Evolutionary conservation across 805 yeast species (phyloP).

Genomic region (Metschnikowia anglica): DNA sequence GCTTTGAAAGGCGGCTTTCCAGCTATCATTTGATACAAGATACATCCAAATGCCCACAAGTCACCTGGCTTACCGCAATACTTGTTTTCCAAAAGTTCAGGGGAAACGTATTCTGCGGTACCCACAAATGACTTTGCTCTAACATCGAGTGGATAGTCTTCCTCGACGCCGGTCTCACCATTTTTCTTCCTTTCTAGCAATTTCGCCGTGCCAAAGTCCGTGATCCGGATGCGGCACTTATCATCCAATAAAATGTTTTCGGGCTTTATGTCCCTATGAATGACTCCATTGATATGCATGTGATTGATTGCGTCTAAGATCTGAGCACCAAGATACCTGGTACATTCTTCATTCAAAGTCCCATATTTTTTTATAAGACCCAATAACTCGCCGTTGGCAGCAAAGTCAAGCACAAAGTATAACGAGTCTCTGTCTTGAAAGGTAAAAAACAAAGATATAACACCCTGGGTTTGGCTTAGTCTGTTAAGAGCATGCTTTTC

Average conservation of each 20-base stretch:
- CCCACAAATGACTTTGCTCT: slow-evolving; percentile 83
- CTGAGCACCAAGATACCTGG: slow-evolving; percentile 69
- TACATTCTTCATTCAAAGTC: slow-evolving; percentile 68
- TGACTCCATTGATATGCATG: slow-evolving; percentile 72
- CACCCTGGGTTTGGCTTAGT: slow-evolving; percentile 58
- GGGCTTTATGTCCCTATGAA: slow-evolving; percentile 82
- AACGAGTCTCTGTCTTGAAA: slow-evolving; percentile 75
- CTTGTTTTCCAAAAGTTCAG: slow-evolving; percentile 72
- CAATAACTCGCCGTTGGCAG: slow-evolving; percentile 75
- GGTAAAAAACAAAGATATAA: slow-evolving; percentile 69
- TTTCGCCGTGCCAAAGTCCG: slow-evolving; percentile 86
- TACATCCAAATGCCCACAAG: slow-evolving; percentile 63
- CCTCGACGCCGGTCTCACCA: slow-evolving; percentile 32
- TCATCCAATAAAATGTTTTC: slow-evolving; percentile 71
- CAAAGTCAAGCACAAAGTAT: slow-evolving; percentile 76
- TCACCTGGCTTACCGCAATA: slow-evolving; percentile 63
- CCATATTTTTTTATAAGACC: slow-evolving; percentile 66
- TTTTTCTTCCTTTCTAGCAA: slow-evolving; percentile 54
- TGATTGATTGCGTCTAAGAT: slow-evolving; percentile 68
- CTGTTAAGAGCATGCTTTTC: slow-evolving; percentile 79
- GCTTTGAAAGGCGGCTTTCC: slow-evolving; percentile 82
- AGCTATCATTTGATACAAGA: slow-evolving; percentile 60
- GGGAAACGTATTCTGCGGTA: slow-evolving; percentile 81
- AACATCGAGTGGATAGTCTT: slow-evolving; percentile 61
- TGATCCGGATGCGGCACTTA: slow-evolving; percentile 61